Percentiles rank a stretch among this genome's conserved stretches.
Conservation (phyloP, 257 asterid genomes). For the Nicotiana noctiflora region DNA sequence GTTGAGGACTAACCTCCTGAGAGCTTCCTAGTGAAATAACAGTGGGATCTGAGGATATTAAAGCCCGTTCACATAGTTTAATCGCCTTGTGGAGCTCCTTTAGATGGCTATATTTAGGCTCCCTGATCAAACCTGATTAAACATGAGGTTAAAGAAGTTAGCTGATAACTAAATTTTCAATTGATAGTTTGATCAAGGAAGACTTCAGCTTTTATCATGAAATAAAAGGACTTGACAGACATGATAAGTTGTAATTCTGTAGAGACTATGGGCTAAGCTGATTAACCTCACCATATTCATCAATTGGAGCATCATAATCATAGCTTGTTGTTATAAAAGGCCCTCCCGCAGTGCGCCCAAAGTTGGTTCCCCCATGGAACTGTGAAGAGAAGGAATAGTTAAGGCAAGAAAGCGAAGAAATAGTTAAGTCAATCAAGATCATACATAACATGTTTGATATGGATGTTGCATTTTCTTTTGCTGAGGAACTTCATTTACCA, state of each 20-base stretch:
- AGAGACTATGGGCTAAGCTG: not conserved
- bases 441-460: not conserved
- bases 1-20: constrained; percentile 34
- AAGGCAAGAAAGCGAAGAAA: no score
- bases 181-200: not conserved
- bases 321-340: constrained; percentile 64
- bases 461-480: not conserved
- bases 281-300: constrained; percentile 50
- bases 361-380: constrained; percentile 80
- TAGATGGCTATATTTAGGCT: constrained; percentile 62
- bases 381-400: constrained; percentile 13
- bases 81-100: constrained; percentile 63
- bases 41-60: constrained; percentile 43
- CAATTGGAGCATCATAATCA: constrained; percentile 75
- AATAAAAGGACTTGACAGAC: not conserved
- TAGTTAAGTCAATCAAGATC: not conserved
- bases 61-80: constrained; percentile 47
- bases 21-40: constrained; percentile 39
- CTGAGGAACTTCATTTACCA: constrained; percentile 31
- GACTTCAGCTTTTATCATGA: not conserved
- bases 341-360: constrained; percentile 73
- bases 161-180: not conserved
- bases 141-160: not conserved
- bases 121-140: constrained; percentile 46
- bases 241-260: not conserved